phyloP scores from a whole-genome alignment of 768 basidiomycete species.

The Boletus rufocinnamomeus region DNA sequence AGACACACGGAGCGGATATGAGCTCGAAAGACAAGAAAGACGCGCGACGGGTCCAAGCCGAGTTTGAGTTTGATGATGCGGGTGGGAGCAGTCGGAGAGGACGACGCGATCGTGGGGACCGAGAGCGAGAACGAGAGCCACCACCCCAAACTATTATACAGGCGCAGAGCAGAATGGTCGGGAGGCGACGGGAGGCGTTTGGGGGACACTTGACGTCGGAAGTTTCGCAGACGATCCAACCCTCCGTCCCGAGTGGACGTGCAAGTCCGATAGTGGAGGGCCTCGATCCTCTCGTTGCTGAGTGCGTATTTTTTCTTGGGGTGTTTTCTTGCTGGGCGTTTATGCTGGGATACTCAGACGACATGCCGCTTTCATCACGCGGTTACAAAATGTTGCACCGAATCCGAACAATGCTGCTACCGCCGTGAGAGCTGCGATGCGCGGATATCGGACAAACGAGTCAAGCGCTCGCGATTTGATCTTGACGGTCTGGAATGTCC shows the following conservation, averaged over 20 bases:
- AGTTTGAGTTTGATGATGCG: constrained; percentile 68
- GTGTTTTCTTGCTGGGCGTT: neutral
- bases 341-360: constrained; percentile 46
- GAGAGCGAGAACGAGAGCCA: constrained; percentile 52
- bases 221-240: constrained; percentile 14
- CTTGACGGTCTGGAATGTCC: constrained; percentile 81
- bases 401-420: constrained; percentile 60
- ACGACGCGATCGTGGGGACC: constrained; percentile 46
- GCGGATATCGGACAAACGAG: constrained; percentile 77
- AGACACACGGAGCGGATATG: constrained; percentile 78
- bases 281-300: constrained; percentile 52
- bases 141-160: constrained; percentile 27
- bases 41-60: constrained; percentile 63
- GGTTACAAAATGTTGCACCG: constrained; percentile 59
- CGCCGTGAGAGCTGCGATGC: constrained; percentile 72
- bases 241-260: constrained; percentile 27
- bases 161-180: constrained; percentile 32
- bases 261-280: constrained; percentile 41
- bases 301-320: constrained; percentile 46
- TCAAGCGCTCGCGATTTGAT: constrained; percentile 82
- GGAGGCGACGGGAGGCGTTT: constrained; percentile 62
- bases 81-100: constrained; percentile 47
- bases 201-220: constrained; percentile 57
- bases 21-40: constrained; percentile 68
- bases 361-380: constrained; percentile 62